A percentile compares a stretch with the other conserved stretches of the same genome.
These are phyloP conservation scores for Suillus sp. DNA, from an alignment of 768 basidiomycete genomes.

Conservation along the genomic window DNA sequence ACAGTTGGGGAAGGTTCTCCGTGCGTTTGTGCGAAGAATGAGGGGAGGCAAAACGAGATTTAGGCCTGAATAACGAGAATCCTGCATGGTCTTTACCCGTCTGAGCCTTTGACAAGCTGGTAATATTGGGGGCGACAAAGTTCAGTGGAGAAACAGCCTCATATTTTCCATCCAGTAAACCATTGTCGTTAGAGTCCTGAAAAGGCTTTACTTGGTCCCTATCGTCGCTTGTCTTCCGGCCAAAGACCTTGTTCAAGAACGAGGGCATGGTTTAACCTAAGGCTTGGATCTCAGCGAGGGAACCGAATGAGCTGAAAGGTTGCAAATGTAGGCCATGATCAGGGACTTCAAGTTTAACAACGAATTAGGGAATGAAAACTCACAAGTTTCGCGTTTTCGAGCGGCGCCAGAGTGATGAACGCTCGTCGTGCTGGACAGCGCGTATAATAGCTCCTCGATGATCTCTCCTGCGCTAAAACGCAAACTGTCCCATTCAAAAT, in stretches of 20 bases:
- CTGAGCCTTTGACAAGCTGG: conserved; percentile 21
- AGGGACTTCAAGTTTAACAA: neutral
- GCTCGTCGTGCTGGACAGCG: conserved; percentile 1
- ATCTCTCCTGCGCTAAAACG: neutral
- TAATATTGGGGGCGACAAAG: conserved; percentile 37
- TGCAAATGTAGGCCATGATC: neutral
- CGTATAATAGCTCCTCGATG: neutral
- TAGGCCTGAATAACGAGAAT: conserved; percentile 54
- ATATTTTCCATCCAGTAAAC: conserved; percentile 73
- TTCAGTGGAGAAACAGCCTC: conserved; percentile 60
- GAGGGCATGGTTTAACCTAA: conserved; percentile 48
- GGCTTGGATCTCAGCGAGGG: conserved; percentile 19
- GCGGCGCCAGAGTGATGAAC: conserved; percentile 6
- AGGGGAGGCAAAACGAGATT: conserved; percentile 41
- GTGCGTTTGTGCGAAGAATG: conserved; percentile 38
- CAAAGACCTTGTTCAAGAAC: conserved; percentile 77
- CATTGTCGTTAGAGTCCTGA: conserved; percentile 40
- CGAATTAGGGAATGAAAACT: neutral
- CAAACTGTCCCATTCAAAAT: conserved; percentile 3
- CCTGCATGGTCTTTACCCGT: conserved; percentile 36
- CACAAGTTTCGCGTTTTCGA: neutral
- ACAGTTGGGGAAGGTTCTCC: conserved; percentile 53
- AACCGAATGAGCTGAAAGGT: conserved; percentile 12
- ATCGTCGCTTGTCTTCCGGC: conserved; percentile 68
- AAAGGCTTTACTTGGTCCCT: conserved; percentile 37